Evolutionary conservation across 371 early-diverging fungal species (phyloP).

Genomic region (Batkoa obscura): DNA sequence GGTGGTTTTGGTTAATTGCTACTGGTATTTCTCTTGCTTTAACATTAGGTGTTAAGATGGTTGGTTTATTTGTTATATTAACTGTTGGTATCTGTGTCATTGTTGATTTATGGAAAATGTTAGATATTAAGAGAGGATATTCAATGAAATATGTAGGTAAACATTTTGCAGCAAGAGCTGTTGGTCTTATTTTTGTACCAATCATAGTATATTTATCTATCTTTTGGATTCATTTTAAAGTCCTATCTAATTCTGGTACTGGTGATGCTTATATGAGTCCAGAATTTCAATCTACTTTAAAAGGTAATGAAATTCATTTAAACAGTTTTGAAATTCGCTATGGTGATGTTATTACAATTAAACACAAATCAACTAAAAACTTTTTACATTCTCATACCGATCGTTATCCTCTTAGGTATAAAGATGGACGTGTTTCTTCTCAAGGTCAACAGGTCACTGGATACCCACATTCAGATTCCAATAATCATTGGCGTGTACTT

Average conservation of each 20-base stretch:
- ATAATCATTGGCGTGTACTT: conserved; percentile 67
- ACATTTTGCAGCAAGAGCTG: conserved; percentile 42
- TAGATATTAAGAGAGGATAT: conserved; percentile 63
- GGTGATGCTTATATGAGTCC: conserved; percentile 84
- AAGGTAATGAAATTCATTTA: conserved; percentile 26
- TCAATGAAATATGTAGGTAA: conserved; percentile 12
- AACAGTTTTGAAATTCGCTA: conserved; percentile 45
- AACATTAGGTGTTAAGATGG: conserved; percentile 75
- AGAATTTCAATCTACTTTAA: conserved; percentile 67
- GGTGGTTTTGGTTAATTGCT: conserved; percentile 60
- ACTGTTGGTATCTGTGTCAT: conserved; percentile 69
- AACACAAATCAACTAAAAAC: conserved; percentile 47
- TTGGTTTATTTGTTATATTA: conserved; percentile 73
- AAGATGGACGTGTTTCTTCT: conserved; percentile 79
- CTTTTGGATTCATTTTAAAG: conserved; percentile 75
- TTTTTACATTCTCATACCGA: conserved; percentile 71
- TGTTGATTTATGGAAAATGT: conserved; percentile 77
- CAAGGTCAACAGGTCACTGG: conserved; percentile 85
- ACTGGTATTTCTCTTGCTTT: conserved; percentile 50
- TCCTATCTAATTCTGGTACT: conserved; percentile 54
- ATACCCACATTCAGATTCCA: conserved; percentile 48
- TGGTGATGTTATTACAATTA: conserved; percentile 56
- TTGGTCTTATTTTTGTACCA: conserved; percentile 71
- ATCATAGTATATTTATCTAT: conserved; percentile 51
- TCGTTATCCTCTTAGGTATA: conserved; percentile 76